Percentiles rank a stretch among this genome's conserved stretches.
Evolutionary conservation across 305 asterid species (phyloP).

Genomic region (Fraxinus sp.): DNA sequence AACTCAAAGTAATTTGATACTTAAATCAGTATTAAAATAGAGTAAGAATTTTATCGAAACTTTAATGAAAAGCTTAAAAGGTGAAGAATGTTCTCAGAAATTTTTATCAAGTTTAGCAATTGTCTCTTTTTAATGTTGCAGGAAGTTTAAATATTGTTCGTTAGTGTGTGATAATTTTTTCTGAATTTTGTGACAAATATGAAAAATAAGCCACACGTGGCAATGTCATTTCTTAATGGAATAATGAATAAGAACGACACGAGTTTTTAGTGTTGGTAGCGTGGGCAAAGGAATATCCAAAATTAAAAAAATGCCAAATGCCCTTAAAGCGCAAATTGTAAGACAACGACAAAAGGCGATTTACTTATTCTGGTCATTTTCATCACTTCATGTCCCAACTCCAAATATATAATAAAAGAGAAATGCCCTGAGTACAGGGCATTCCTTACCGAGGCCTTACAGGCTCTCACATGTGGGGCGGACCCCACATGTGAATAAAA

Average conservation of each 20-base stretch:
- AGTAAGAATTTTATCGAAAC: background rate
- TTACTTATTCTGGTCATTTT: background rate
- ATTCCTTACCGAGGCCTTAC: no score
- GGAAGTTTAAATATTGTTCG: background rate
- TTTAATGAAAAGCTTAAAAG: no score
- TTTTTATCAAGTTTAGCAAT: background rate
- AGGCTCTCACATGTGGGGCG: no score
- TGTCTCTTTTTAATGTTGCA: background rate
- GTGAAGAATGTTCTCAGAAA: background rate
- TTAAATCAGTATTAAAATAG: no score
- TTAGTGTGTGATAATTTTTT: no score
- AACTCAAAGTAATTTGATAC: no score
- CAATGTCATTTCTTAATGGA: background rate
- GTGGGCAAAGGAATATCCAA: background rate
- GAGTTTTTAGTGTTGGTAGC: slow-evolving; percentile 4
- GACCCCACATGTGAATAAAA: no score
- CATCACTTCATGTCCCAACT: background rate
- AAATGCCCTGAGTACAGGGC: no score
- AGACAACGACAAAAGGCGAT: background rate
- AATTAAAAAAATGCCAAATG: background rate
- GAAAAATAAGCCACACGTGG: background rate
- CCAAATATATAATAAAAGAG: background rate
- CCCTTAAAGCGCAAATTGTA: background rate
- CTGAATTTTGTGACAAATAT: no score
- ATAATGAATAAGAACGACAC: background rate